Conservation (phyloP, 2,329 filamentous ascomycete species). For the Sporothrix dimorphospora region DNA sequence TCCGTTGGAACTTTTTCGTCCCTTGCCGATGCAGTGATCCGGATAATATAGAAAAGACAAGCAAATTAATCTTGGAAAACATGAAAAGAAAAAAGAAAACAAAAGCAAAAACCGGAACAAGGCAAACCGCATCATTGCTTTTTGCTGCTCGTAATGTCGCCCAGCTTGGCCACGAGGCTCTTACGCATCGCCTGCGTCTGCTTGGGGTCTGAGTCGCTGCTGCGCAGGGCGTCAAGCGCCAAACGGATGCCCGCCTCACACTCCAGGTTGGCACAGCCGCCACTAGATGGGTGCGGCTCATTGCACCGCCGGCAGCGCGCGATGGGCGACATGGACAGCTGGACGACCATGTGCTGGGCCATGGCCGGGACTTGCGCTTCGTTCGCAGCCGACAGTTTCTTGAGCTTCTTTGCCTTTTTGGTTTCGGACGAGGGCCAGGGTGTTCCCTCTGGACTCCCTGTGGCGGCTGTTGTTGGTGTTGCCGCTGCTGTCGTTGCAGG, state of each 20-base stretch:
- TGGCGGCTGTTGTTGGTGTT: neutral
- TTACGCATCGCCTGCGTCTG: slow-evolving; percentile 23
- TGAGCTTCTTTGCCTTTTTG: neutral
- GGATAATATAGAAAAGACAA: neutral
- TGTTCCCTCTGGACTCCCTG: neutral
- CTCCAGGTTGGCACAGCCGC: slow-evolving; percentile 26
- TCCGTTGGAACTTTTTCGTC: neutral
- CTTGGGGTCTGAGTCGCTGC: neutral
- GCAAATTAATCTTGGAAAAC: neutral
- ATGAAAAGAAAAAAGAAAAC: neutral
- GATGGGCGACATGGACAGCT: slow-evolving; percentile 21
- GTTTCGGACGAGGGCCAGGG: neutral
- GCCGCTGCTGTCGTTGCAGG: neutral
- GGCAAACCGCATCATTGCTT: neutral
- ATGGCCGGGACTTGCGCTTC: slow-evolving; percentile 8
- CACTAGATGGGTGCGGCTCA: slow-evolving; percentile 14
- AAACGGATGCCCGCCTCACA: slow-evolving; percentile 32
- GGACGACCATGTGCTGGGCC: slow-evolving; percentile 21
- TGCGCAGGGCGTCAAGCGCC: slow-evolving; percentile 31
- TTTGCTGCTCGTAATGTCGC: neutral
- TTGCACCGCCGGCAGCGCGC: slow-evolving; percentile 28
- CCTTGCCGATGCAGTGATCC: neutral
- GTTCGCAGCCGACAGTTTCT: neutral
- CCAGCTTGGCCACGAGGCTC: slow-evolving; percentile 20
- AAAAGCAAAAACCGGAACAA: neutral